Evolutionary conservation across 345 rosid genomes (phyloP).

Genomic region (Eucalyptus polybractea): DNA sequence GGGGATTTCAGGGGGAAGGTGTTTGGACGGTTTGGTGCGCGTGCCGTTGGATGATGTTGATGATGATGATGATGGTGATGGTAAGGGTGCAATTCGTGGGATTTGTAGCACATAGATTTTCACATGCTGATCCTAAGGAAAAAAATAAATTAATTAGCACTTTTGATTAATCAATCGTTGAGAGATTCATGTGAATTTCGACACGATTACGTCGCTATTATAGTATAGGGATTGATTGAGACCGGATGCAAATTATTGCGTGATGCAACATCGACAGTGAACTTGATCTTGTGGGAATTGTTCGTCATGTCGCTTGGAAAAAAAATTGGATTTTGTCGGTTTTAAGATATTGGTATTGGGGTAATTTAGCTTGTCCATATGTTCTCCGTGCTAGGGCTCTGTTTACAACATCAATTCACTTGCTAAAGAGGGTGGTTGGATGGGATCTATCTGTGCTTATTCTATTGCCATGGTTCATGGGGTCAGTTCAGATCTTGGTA

Average conservation of each 20-base stretch:
- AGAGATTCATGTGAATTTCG: background rate
- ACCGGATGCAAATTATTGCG: fast-evolving
- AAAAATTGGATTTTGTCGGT: background rate
- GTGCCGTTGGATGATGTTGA: background rate
- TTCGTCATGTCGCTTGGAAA: fast-evolving
- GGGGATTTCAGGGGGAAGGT: fast-evolving
- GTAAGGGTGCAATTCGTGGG: background rate
- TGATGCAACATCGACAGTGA: fast-evolving
- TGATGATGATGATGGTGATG: background rate
- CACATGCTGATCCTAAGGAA: background rate
- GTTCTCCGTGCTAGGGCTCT: background rate
- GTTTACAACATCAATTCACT: background rate
- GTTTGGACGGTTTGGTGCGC: background rate
- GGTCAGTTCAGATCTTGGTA: background rate
- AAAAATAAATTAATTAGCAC: background rate
- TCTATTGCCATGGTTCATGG: background rate
- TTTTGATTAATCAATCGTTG: background rate
- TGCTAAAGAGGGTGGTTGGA: background rate
- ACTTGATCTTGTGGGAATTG: fast-evolving
- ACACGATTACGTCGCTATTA: fast-evolving
- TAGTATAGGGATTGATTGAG: fast-evolving
- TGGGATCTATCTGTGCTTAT: background rate
- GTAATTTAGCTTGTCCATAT: fast-evolving
- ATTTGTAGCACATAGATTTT: background rate
- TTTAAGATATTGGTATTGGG: fast-evolving